phyloP scores from a whole-genome alignment of 225 moss, liverwort and hornwort species.

The Physcomitrium patens region DNA sequence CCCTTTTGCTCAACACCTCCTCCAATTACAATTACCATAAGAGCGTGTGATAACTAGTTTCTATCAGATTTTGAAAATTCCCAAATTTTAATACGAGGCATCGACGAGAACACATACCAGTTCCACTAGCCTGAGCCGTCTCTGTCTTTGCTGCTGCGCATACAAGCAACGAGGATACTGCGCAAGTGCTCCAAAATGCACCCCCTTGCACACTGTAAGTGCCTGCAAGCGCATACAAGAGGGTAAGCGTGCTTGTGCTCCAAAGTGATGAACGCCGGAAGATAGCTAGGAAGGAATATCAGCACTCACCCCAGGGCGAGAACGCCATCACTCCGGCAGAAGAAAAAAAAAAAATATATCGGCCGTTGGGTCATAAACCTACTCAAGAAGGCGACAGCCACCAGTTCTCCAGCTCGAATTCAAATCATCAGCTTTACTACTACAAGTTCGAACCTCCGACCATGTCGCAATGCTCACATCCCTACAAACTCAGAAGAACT shows the following conservation, averaged over 20 bases:
- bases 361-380: too few species aligned
- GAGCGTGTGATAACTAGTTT: neutral
- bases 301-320: neutral
- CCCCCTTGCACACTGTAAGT: conserved; percentile 40
- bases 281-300: neutral
- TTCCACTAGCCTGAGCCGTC: conserved; percentile 39
- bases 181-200: conserved; percentile 35
- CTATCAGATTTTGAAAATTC: neutral
- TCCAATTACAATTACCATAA: neutral
- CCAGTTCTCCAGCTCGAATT: too few species aligned
- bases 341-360: too few species aligned
- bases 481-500: too few species aligned
- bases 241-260: neutral
- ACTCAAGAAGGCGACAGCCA: too few species aligned
- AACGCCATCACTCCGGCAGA: too few species aligned
- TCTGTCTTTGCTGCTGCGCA: conserved; percentile 56
- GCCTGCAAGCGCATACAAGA: conserved; percentile 21
- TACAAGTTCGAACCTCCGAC: too few species aligned
- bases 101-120: conserved; percentile 23
- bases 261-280: neutral
- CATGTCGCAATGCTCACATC: too few species aligned
- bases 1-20: neutral
- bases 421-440: too few species aligned
- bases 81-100: neutral
- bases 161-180: conserved; percentile 45